phyloP scores from a whole-genome alignment of 2,329 filamentous ascomycete species.

The Nemania diffusa region DNA sequence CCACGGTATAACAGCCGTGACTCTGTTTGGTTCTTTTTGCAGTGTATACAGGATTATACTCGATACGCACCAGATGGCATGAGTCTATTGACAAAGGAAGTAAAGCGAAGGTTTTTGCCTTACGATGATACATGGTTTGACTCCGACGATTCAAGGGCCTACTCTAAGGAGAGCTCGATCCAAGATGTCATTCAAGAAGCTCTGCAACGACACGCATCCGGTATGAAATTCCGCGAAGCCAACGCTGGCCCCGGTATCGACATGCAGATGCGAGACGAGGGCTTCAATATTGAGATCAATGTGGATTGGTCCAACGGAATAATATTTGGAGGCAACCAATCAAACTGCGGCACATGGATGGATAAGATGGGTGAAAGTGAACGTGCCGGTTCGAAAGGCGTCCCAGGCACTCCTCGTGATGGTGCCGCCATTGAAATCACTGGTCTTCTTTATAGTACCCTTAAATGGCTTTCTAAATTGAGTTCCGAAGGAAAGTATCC shows the following conservation, averaged over 20 bases:
- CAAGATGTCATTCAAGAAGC: slow-evolving; percentile 93
- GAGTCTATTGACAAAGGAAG: slow-evolving; percentile 77
- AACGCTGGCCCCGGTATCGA: slow-evolving; percentile 92
- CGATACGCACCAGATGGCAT: slow-evolving; percentile 82
- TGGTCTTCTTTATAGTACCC: slow-evolving; percentile 88
- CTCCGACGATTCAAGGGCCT: slow-evolving; percentile 82
- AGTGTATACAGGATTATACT: slow-evolving; percentile 93
- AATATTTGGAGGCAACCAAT: slow-evolving; percentile 92
- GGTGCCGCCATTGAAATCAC: slow-evolving; percentile 96
- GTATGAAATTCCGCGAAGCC: slow-evolving; percentile 92
- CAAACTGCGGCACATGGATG: slow-evolving; percentile 99
- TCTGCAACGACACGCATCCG: slow-evolving; percentile 88
- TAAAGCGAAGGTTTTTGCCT: slow-evolving; percentile 87
- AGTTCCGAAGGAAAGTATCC: slow-evolving; percentile 75
- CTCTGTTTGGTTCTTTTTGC: slow-evolving; percentile 97
- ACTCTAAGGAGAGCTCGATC: slow-evolving; percentile 83
- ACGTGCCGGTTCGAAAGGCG: slow-evolving; percentile 88
- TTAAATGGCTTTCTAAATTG: slow-evolving; percentile 81
- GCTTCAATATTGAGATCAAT: slow-evolving; percentile 90
- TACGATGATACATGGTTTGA: slow-evolving; percentile 97
- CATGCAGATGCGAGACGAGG: slow-evolving; percentile 89
- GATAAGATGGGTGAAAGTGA: slow-evolving; percentile 99
- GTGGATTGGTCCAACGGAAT: slow-evolving; percentile 93
- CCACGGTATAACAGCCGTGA: slow-evolving; percentile 96
- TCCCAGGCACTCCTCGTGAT: slow-evolving; percentile 96